Evolutionary conservation across 176 grass and related monocot genomes (phyloP), one percentile per base, ranked within the genome.

Genomic region (Typha latifolia): DNA sequence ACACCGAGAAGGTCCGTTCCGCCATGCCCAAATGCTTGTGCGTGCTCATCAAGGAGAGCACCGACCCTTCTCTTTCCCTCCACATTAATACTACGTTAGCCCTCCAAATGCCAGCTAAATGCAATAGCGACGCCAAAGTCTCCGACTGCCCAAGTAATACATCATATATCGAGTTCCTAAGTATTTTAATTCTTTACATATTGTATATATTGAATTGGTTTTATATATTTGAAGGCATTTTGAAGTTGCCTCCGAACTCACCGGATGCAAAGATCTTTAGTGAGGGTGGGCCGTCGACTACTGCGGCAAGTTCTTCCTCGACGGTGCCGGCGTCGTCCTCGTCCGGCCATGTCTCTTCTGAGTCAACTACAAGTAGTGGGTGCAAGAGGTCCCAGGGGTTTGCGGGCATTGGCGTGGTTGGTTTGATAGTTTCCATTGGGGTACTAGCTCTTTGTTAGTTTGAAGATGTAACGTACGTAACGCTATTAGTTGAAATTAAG

Each of bases 11-110:
- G 26, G 70, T 69, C 69, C 52, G 70, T 31, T 47, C 53, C 1
- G 37, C 62, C 64, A 62, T 78, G 27, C 81, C 70, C 29, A 78
- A 61, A 26, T 84, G 81, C 64, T 49, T 84, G 49, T 74, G 75
- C 65, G 37, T 78, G 69, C 74, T 78, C 63, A 78, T 78, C 51
- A 47, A 55, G 55, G 69, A 67, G 49, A 84, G 75, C 32, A 32
- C 64, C 18, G 70, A 74, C 12, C 53, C 74, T 22, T 78, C 64
- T 7, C 48, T 74, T 3, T 48, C 47, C 69, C 75, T 83, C 5
- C 70, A 75, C 48, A 69, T 78, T 31, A 84, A 84, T 67, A 61
- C 81, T 48, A 74, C 81, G 29, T 51, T 78, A 2, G 75, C 81
- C 0, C 69, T 83, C 59, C 19, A 21, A 23, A 69, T 83, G 81